Percentiles rank a stretch among this genome's conserved stretches.
phyloP scores from a whole-genome alignment of 176 grass and related monocot species.

The Musa troglodytarum region DNA sequence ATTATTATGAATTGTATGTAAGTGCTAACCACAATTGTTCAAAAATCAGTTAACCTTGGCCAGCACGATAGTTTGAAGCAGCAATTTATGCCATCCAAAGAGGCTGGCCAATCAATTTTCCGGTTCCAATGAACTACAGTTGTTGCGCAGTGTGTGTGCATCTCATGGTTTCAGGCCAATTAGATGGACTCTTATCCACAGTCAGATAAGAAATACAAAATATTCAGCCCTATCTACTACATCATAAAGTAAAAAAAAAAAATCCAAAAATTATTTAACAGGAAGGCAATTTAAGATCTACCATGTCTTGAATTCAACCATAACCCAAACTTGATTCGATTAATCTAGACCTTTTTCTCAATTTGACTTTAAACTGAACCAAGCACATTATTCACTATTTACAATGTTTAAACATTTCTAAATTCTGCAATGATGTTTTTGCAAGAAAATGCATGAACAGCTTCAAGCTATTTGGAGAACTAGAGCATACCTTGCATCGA shows the following conservation, averaged over 20 bases:
- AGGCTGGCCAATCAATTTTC: too few relatives aligned
- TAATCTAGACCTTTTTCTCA: not conserved
- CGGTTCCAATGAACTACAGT: too few relatives aligned
- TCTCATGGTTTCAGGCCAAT: too few relatives aligned
- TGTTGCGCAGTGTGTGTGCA: too few relatives aligned
- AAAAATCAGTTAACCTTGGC: too few relatives aligned
- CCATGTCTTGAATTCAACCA: not conserved
- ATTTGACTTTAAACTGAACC: not conserved
- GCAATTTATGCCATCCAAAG: too few relatives aligned
- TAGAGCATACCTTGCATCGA: slow-evolving; percentile 68
- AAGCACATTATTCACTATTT: not conserved
- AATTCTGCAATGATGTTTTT: not conserved
- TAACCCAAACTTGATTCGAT: not conserved
- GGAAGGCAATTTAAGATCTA: not conserved
- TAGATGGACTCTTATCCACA: not conserved
- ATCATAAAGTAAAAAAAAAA: not conserved
- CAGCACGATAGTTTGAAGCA: too few relatives aligned
- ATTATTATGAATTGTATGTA: too few relatives aligned
- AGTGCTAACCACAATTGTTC: too few relatives aligned
- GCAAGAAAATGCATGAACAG: not conserved
- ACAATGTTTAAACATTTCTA: not conserved
- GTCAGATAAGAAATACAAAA: not conserved
- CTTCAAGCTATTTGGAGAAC: not conserved
- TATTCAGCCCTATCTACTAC: not conserved
- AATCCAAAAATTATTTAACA: not conserved